phyloP scores from a whole-genome alignment of 805 yeast genomes.

The Saturnispora saitoi region DNA sequence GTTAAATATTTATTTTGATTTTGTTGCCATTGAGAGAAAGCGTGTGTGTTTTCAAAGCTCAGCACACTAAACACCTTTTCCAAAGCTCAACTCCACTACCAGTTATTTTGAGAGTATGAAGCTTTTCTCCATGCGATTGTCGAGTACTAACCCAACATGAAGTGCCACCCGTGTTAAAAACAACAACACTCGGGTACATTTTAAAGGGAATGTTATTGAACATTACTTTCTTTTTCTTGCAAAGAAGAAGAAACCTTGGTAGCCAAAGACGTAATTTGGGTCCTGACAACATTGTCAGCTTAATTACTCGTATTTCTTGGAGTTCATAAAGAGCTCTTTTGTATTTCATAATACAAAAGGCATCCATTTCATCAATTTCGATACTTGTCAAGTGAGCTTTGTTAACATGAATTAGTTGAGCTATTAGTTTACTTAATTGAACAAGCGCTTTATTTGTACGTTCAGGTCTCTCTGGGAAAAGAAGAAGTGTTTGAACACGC shows the following conservation, averaged over 20 bases:
- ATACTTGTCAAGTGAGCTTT: conserved; percentile 14
- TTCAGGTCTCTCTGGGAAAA: neutral
- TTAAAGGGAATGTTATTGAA: neutral
- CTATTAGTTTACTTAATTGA: conserved; percentile 15
- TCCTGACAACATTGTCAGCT: conserved; percentile 12
- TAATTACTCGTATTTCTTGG: conserved; percentile 9
- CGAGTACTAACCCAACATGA: neutral
- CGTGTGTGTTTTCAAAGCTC: neutral
- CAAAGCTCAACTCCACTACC: neutral
- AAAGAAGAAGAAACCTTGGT: conserved; percentile 10
- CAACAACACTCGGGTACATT: neutral
- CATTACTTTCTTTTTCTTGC: neutral
- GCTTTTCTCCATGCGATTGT: neutral
- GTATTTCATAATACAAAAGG: conserved; percentile 8
- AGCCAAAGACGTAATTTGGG: conserved; percentile 21
- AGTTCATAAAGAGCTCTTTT: conserved; percentile 12
- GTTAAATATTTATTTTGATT: too few species aligned
- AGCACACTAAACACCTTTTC: neutral
- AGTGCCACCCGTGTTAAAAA: neutral
- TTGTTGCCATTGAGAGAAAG: neutral
- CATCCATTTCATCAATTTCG: conserved; percentile 19
- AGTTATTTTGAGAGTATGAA: neutral
- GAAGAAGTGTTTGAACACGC: neutral
- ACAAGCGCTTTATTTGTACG: neutral
- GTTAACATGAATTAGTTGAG: conserved; percentile 12